Base-by-base conservation (phyloP, 2,329 filamentous ascomycete species). In the Epichloe gansuensis region DNA sequence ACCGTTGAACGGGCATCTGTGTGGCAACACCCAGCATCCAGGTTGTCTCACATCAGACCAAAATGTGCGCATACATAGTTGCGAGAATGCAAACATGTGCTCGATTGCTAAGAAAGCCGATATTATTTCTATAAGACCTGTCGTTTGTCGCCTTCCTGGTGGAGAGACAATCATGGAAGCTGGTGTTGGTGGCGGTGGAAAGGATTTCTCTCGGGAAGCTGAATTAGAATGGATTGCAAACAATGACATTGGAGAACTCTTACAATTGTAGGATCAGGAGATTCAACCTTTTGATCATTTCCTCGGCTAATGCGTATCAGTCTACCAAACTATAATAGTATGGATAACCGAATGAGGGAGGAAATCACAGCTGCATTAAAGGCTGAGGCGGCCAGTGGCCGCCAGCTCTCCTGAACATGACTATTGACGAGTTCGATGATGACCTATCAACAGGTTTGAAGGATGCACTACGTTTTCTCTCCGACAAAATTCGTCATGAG, bases 171-270 rank as follows among this genome's bases (percentile, higher is more conserved):
- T 95, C 35, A 75, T 74, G 2, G 91, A 96, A 64, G 62, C 83
- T 6, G 90, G 89, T 1, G 77, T 87, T 31, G 90, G 89, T 5
- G 90, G 89, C 5, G 90, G 90, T 1, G 81, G 82, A 12, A 85
- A 84, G 3, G 88, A 94, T 64, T 68, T 94, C 5, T 78, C 83
- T 58, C 79, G 83, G 46, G 76, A 77, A 23, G 79, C 82, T 25
- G 84, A 87, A 62, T 67, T 93, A 7, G 82, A 86, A 37, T 65
- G 81, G 9, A 64, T 78, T 25, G 67, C 75, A n/a, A 59, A 80
- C 0, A 69, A 73, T 2, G 75, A 78, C 45, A 63, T 88, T 5
- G 69, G 77, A 52, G 63, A 71, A 3, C 62, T 86, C 60, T 64
- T 65, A 39, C 55, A 68, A 13, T 54, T 64, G 69, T 76, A 17